phyloP scores from a whole-genome alignment of 768 basidiomycete species.

The Royoungia palumana region DNA sequence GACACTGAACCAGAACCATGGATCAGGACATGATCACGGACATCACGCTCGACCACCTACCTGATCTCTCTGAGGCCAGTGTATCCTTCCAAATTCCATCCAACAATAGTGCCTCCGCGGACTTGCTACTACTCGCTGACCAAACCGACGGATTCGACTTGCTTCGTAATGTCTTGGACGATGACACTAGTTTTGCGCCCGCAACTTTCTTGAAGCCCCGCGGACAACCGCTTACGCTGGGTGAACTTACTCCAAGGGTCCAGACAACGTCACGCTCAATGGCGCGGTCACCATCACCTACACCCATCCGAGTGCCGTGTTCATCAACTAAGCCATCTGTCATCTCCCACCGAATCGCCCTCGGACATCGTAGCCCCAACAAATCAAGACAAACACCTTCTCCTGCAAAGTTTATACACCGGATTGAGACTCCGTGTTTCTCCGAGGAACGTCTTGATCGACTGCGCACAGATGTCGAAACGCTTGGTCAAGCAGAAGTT shows the following conservation, averaged over 20 bases:
- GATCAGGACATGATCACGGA: constrained; percentile 30
- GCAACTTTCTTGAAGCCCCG: constrained; percentile 26
- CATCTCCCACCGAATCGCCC: constrained; percentile 7
- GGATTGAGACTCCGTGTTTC: constrained; percentile 11
- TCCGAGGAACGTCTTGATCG: constrained; percentile 29
- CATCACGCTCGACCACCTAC: constrained; percentile 52
- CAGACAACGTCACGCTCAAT: constrained; percentile 1
- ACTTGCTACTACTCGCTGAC: constrained; percentile 40
- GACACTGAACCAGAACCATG: constrained; percentile 1
- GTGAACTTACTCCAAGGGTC: constrained; percentile 42
- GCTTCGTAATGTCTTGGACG: constrained; percentile 30
- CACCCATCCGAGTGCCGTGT: background rate
- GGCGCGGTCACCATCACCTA: constrained; percentile 11
- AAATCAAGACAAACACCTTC: constrained; percentile 12
- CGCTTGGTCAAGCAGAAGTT: constrained; percentile 10
- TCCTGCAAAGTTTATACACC: background rate
- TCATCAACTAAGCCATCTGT: constrained; percentile 17
- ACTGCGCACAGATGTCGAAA: constrained; percentile 16
- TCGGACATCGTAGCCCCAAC: constrained; percentile 12
- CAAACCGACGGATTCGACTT: constrained; percentile 39
- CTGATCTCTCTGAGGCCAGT: constrained; percentile 46
- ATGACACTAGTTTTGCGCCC: constrained; percentile 38
- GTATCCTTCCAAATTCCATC: constrained; percentile 51
- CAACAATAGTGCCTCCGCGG: constrained; percentile 28
- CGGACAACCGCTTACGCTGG: constrained; percentile 35